A percentile compares a stretch with the other conserved stretches of the same genome.
These are phyloP conservation scores for Fomitopsis palustris DNA, from an alignment of 1,284 basidiomycete genomes.

Conservation along the genomic window DNA sequence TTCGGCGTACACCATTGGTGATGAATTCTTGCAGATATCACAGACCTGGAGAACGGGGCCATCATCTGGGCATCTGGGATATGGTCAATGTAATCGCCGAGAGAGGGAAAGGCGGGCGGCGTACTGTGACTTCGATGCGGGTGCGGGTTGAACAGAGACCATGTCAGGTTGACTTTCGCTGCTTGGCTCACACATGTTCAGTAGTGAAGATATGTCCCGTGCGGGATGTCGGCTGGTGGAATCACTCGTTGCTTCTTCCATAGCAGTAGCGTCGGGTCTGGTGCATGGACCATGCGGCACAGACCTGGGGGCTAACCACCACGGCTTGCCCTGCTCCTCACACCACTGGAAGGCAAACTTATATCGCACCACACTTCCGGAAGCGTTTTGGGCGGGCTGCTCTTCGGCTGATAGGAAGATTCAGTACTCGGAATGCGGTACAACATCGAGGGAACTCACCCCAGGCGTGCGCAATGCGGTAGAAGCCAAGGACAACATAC, in stretches of 20 bases:
- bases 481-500: constrained; percentile 72
- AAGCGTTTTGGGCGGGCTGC: constrained; percentile 43
- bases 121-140: background rate
- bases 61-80: background rate
- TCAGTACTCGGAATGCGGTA: background rate
- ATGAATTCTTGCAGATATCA: constrained; percentile 21
- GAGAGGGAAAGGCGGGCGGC: background rate
- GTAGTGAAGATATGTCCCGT: background rate
- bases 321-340: constrained; percentile 58
- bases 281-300: background rate
- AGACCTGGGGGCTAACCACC: constrained; percentile 39
- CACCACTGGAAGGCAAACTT: constrained; percentile 84
- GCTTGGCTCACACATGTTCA: too few relatives aligned
- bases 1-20: constrained; percentile 50
- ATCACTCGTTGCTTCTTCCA: background rate
- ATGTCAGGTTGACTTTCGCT: background rate
- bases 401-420: constrained; percentile 52
- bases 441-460: constrained; percentile 40
- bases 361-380: constrained; percentile 56
- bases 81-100: background rate
- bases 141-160: too few relatives aligned
- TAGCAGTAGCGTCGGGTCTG: background rate
- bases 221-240: background rate
- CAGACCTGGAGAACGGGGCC: constrained; percentile 7
- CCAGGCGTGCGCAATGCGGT: constrained; percentile 69